phyloP scores from a whole-genome alignment of 768 basidiomycete species.

The Chalciporus sphaerocephalus region DNA sequence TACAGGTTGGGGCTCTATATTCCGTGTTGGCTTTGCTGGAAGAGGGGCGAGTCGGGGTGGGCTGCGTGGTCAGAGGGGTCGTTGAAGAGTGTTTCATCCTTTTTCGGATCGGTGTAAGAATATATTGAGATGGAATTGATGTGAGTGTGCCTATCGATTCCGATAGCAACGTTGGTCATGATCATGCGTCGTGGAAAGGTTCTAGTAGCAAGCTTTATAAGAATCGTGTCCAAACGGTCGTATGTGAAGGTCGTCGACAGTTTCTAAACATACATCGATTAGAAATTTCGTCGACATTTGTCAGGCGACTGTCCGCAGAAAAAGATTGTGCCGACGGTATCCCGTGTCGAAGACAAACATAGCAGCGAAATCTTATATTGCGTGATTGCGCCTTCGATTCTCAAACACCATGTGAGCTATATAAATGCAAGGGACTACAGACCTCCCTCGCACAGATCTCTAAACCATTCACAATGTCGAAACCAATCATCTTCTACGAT shows the following conservation, averaged over 20 bases:
- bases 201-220: neutral
- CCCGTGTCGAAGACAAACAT: conserved; percentile 1
- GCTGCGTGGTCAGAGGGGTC: conserved; percentile 12
- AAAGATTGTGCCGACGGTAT: neutral
- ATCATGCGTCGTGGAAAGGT: conserved; percentile 12
- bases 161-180: conserved; percentile 14
- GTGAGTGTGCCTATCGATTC: conserved; percentile 4
- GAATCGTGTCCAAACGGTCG: neutral
- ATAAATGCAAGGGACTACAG: conserved; percentile 6
- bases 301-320: neutral
- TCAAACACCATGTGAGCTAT: conserved; percentile 1
- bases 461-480: conserved; percentile 18
- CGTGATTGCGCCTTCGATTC: neutral
- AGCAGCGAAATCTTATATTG: neutral
- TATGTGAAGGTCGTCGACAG: neutral
- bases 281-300: neutral
- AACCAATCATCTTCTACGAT: conserved; percentile 41
- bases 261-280: conserved; percentile 1
- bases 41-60: conserved; percentile 38
- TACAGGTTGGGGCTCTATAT: conserved; percentile 24
- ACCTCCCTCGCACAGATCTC: neutral
- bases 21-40: conserved; percentile 60
- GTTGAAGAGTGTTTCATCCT: conserved; percentile 6
- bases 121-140: neutral
- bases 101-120: conserved; percentile 8